A percentile compares a stretch with the other conserved stretches of the same genome.
Conservation (phyloP, 148 eudicot species). For the Chenopodium formosanum region DNA sequence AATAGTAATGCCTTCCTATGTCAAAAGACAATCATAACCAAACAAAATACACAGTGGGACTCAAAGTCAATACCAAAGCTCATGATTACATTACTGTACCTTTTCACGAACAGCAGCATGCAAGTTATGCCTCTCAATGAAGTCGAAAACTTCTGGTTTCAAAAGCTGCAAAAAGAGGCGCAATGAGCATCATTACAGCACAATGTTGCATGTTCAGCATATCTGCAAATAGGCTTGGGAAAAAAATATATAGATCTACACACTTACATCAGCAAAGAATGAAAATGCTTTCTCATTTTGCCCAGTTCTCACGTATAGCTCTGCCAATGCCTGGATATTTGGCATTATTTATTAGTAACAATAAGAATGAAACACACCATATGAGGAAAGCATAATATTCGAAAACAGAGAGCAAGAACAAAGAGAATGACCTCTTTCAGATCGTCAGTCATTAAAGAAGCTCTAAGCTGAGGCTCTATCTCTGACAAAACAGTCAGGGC, state of each 20-base stretch:
- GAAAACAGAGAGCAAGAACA: not conserved
- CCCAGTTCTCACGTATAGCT: slow-evolving; percentile 79
- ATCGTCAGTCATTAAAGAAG: slow-evolving; percentile 67
- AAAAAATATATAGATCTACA: slow-evolving; percentile 11
- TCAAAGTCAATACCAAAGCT: not conserved
- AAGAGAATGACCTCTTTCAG: slow-evolving; percentile 68
- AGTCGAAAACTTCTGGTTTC: slow-evolving; percentile 89
- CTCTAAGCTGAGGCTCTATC: slow-evolving; percentile 87
- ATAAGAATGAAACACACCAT: slow-evolving; percentile 14
- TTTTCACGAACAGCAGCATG: slow-evolving; percentile 83
- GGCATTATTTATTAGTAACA: slow-evolving; percentile 14
- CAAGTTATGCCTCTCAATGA: slow-evolving; percentile 85
- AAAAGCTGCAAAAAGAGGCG: slow-evolving; percentile 55
- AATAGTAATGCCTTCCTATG: not conserved
- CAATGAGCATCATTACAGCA: not conserved
- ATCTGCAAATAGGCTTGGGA: not conserved
- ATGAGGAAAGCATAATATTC: not conserved
- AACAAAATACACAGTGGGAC: not conserved
- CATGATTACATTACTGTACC: slow-evolving; percentile 40
- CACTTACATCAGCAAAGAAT: slow-evolving; percentile 89
- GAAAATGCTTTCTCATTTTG: slow-evolving; percentile 89
- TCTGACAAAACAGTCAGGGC: slow-evolving; percentile 68
- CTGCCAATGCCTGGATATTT: slow-evolving; percentile 74
- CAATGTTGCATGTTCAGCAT: slow-evolving; percentile 11
- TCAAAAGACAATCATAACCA: not conserved